Base-by-base conservation (phyloP, 495 filamentous ascomycete species). In the Penicillium manginii region DNA sequence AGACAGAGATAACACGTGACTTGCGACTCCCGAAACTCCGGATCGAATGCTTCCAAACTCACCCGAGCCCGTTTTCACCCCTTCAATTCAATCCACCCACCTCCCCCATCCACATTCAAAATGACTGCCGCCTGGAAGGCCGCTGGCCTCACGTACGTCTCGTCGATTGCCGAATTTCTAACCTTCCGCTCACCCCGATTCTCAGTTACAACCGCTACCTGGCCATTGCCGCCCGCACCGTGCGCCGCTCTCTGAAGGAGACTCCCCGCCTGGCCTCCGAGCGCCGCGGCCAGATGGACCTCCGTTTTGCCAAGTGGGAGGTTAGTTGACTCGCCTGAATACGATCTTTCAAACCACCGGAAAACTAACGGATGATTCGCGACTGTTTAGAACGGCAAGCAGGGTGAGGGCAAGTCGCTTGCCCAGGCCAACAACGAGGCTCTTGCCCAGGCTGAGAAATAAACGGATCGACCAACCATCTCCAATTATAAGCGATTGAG, bases 81-180 rank as follows among this genome's bases (percentile, higher is more conserved):
- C 67, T 64, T 64, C 66, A 67, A 47, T 64, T 67, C 63, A 50
- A 68, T 67, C 49, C 62, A 63, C 57, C 64, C 55, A 52, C 63
- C 63, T 59, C 66, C 61, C 47, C 55, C 14, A 53, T 52, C 55
- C 48, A 62, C 64, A 71, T 75, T 86, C 88, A 92, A 86, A 82
- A 98, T 98, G 94, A 85, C 91, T 76, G 93, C 92, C 79, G 91
- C 92, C 72, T 99, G 96, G 96, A 98, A 97, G 89, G 85, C 92
- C 70, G 88, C 94, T 72, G 94, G 96, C 81, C 82, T 98, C 69
- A 96, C 89, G 96, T 98, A 88, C 76, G 89, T 67, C 47, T 50
- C 1, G n/a, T 4, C 33, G 40, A 4, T 33, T 6, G 17, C 32
- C 23, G 17, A 50, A 22, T 50, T 50, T 4, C 42, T 50, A 31